Base-by-base conservation (phyloP, 1,284 basidiomycete species). In the Paramarasmius palmivorus region DNA sequence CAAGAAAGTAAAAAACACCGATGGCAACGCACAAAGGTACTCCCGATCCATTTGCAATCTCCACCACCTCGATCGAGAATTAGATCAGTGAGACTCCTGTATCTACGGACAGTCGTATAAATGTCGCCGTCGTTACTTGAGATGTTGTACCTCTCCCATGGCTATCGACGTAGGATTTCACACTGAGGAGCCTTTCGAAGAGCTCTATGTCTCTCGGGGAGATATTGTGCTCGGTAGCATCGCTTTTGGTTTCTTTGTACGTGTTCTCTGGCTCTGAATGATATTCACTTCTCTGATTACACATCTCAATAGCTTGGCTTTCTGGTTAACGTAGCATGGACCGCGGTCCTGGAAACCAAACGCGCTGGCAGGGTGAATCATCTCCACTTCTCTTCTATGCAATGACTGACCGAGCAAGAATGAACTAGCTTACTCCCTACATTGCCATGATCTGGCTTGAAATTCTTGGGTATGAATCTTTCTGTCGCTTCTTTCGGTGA, bases 381-480 rank as follows among this genome's bases (percentile, higher is more conserved):
- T 37, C 36, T n/a, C n/a, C n/a, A n/a, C 3, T 37, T 37, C 17
- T 2, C 14, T 17, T 37, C 4, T 4, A 37, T 37, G 36, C 36
- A 3, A 14, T 14, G 14, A 3, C 17, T 37, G 14, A 37, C 36
- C 14, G 17, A 14, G 14, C 4, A 37, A 17, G 14, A 14, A 14
- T 14, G 17, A 14, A 3, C 36, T 37, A 37, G 36, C 14, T 37
- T 37, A 37, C 14, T 17, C 17, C 14, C 17, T 29, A 23, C 22
- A 50, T 41, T 19, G 14, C 34, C 37, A 39, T 26, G 36, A n/a
- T 40, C 2, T 38, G 37, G 49, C 49, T 50, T 12, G 49, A 50
- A 40, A 23, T 50, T 6, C 19, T 19, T 19, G 36, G 23, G 49
- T 50, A 50, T 40, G 49, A n/a, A n/a, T n/a, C n/a, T n/a, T n/a